Evolutionary conservation across 305 asterid species (phyloP).

Genomic region (Fraxinus xanthoxyloides): DNA sequence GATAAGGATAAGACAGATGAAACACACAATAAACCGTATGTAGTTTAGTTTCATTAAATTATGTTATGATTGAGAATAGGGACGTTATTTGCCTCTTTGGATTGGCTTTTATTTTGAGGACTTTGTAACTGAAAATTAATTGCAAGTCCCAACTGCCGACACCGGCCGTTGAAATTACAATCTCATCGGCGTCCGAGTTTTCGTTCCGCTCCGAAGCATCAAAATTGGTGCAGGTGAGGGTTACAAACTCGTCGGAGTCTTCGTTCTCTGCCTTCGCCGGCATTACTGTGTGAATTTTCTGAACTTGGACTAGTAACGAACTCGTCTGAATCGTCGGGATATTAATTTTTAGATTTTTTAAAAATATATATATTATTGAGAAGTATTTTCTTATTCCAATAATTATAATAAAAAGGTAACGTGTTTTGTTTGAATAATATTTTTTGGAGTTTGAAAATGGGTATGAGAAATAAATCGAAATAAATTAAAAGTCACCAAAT

Average conservation of each 20-base stretch:
- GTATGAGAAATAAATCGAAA: too few relatives aligned
- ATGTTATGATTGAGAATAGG: background rate
- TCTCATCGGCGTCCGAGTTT: constrained; percentile 23
- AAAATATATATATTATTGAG: too few relatives aligned
- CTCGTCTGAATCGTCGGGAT: background rate
- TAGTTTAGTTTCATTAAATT: background rate
- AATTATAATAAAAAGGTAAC: too few relatives aligned
- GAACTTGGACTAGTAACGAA: background rate
- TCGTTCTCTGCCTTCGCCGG: constrained; percentile 28
- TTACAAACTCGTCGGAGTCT: constrained; percentile 33
- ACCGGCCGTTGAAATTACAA: constrained; percentile 54
- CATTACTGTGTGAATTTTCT: constrained; percentile 24
- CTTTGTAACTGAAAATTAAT: constrained; percentile 41
- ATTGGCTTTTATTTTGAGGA: constrained; percentile 46
- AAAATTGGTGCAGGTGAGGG: constrained; percentile 46
- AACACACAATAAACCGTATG: background rate
- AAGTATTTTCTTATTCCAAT: too few relatives aligned
- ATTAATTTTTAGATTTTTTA: too few relatives aligned
- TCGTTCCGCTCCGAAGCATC: constrained; percentile 23
- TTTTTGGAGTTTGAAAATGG: too few relatives aligned
- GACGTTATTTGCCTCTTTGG: constrained; percentile 45
- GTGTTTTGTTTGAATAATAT: too few relatives aligned
- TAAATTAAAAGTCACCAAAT: too few relatives aligned
- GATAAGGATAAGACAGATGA: background rate
- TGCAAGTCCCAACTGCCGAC: constrained; percentile 58